A percentile compares a stretch with the other conserved stretches of the same genome.
Conservation (phyloP, 495 filamentous ascomycete species). For the Pseudevernia furfuracea region DNA sequence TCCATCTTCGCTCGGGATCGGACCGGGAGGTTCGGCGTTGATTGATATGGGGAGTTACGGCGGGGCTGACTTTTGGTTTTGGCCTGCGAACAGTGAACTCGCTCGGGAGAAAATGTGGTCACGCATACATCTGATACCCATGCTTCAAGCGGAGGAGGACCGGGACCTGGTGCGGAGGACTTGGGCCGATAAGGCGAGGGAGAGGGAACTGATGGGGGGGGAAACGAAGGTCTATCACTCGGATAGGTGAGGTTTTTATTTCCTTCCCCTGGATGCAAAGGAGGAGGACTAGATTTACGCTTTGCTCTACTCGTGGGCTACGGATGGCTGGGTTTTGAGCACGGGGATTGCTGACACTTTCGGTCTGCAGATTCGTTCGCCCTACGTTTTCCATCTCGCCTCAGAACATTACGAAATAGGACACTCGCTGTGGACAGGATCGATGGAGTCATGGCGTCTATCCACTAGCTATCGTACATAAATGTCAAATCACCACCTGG, state of each 20-base stretch:
- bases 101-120: conserved; percentile 96
- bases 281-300: not conserved
- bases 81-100: conserved; percentile 59
- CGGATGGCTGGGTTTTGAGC: not conserved
- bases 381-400: conserved; percentile 63
- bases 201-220: conserved; percentile 79
- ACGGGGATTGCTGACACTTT: not conserved
- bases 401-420: conserved; percentile 38
- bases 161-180: conserved; percentile 82
- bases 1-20: not conserved
- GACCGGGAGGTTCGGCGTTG: not conserved
- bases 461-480: conserved; percentile 11
- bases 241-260: conserved; percentile 59
- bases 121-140: conserved; percentile 82
- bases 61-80: not conserved
- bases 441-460: conserved; percentile 14
- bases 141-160: conserved; percentile 93
- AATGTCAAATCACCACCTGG: not conserved
- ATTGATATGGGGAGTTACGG: conserved; percentile 2
- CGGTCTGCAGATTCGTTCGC: conserved; percentile 52
- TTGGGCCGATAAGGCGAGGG: conserved; percentile 76
- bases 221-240: conserved; percentile 78
- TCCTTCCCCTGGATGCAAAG: too few relatives aligned
- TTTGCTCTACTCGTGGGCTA: not conserved
- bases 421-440: not conserved